Evolutionary conservation across 352 stramenopile species (phyloP), one percentile per base, ranked within the genome.

Genomic region (Globisporangium camurandrum): DNA sequence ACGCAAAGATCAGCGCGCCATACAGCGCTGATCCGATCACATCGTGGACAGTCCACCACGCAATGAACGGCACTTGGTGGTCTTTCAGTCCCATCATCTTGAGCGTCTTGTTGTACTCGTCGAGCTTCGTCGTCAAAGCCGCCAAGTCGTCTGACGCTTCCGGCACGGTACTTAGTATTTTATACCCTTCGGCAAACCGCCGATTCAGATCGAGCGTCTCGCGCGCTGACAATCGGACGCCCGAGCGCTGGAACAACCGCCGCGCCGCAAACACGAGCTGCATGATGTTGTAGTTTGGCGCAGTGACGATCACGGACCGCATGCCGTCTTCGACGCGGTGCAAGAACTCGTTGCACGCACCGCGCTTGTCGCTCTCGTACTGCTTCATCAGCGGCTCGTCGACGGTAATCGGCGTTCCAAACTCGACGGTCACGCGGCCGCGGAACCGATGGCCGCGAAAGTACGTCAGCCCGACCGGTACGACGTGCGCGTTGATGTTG

Each of bases 391-490:
- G 61, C 38, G 81, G 64, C 42, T 95, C 67, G 22, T 86, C 82
- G 16, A 96, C 79, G 0, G 69, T 72, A 45, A 98, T 94, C 2
- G 93, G 89, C 14, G 84, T 88, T 0, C 96, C 95, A 66, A 98
- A 98, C 61, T 99, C 96, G 16, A 99, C 95, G 4, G 97, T 95
- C 50, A 95, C 95, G 54, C 96, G 92, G 8, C 93, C 94, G 46
- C 97, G 82, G 76, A 98, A 99, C 46, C 90, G 76, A 60, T 99
- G 95, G 28, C 93, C 93, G 31, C 86, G 80, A 66, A 99, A 99
- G 66, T 99, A 99, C 62, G 98, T 99, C 31, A 99, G 71, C 8
- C 97, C 97, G 37, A 99, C 95, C 5, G 97, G 95, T 27, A 98
- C 92, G 17, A 99, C 97, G 0, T 93, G 93, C 30, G 96, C 86